Evolutionary conservation across 345 rosid species (phyloP), one percentile per base, ranked within the genome.

Genomic region (Lepidium africanum): DNA sequence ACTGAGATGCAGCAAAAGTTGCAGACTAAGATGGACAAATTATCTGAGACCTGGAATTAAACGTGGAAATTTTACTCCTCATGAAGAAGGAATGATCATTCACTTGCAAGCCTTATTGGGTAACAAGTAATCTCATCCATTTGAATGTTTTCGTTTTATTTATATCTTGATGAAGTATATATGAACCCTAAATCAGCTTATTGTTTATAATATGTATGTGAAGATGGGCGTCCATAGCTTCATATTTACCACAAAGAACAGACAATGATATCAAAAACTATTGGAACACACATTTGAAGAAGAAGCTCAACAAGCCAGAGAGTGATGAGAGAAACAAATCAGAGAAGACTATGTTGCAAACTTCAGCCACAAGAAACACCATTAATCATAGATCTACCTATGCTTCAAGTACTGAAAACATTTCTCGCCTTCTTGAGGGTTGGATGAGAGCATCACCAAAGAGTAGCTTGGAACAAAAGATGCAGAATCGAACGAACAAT

Each of bases 11-110:
- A 93, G 98, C 92, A 93, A 93, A 66, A 93, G 98, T 72, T 93
- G 97, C 81, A 86, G 98, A 81, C 88, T 94, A n/a, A 84, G 99
- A 76, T 94, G 99, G 99, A 94, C 99, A n/a, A 94, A 94, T 80
- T 94, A 94, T 79, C 82, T 94, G 6, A 81, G 97, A 61, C 99
- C 99, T n/a, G 99, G 99, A 56, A 91, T 94, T 63, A 94, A 91
- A 82, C 73, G 99, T 19, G 99, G 99, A 30, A 91, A 94, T 77
- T 94, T 94, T 77, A 94, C 99, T 57, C 60, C 96, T 63, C 97
- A 94, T 77, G 99, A 94, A 70, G 97, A 94, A 84, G 96, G 96
- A 47, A 94, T 94, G 91, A 94, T 94, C 54, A 82, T 91, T 81
- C 99, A 94, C 76, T 78, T 94, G 79, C 99, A 94, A 83, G 97